Evolutionary conservation across 192 early-diverging fungal genomes (phyloP), one percentile per base, ranked within the genome.

Genomic region (Backusella morwellensis): DNA sequence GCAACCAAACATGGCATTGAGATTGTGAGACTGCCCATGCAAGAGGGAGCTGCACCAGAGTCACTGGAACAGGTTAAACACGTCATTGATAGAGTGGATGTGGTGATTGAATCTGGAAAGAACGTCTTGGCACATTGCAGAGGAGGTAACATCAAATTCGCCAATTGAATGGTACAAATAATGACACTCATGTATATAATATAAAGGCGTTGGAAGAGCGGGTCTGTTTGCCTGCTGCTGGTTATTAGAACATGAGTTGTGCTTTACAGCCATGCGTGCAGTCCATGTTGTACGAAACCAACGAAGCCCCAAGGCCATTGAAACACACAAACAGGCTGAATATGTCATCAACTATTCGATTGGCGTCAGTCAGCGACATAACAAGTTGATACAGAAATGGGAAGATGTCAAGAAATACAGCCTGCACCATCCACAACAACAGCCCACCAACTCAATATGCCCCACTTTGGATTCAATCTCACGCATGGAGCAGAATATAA

Each of bases 181-280:
- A 14, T 35, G 73, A n/a, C 50, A 21, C 59, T 19, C 54, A 73
- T 59, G 8, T 14, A 78, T 5, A 32, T 26, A 41, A 35, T 15
- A 21, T 21, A 35, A 35, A 89, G 92, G 93, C 35, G 87, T 95
- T 32, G 93, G 93, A 23, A 81, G 93, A 42, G 93, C 93, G 12
- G 93, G 91, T 3, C 73, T 95, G n/a, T 85, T 95, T 52, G 93
- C 92, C 0, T 92, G 92, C 75, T 95, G 93, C 66, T 92, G 88
- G 84, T 75, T 95, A 42, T 69, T 95, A 12, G 76, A 90, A 29
- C 85, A 85, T 35, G 76, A 80, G 14, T 90, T 86, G 38, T 89
- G 88, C 70, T 69, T 44, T 21, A 74, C 78, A 17, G 85, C 88
- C 29, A 80, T 85, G 36, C 82, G 84, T 6, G 89, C 90, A 35